Conservation (phyloP, 768 basidiomycete genomes). For the Mycena rebaudengoi region DNA sequence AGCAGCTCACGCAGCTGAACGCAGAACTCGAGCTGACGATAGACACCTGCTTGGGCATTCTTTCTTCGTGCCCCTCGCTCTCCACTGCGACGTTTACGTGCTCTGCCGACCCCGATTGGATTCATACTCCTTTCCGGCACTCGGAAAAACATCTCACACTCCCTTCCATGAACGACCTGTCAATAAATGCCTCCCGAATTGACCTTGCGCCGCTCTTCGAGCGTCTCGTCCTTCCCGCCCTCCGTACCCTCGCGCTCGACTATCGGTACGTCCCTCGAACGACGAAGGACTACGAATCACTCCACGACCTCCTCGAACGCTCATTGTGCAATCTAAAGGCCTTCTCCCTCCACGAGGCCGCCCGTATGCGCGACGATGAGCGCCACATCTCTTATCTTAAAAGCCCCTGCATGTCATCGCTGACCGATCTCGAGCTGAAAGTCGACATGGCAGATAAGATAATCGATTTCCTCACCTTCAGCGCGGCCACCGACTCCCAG, state of each 20-base stretch:
- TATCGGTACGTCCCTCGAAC: slow-evolving; percentile 18
- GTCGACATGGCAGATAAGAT: slow-evolving; percentile 18
- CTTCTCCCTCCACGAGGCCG: slow-evolving; percentile 19
- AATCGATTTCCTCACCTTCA: slow-evolving; percentile 7
- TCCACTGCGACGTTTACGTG: slow-evolving; percentile 8
- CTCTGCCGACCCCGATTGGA: slow-evolving; percentile 23
- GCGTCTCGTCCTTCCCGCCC: slow-evolving; percentile 21
- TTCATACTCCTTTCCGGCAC: slow-evolving; percentile 5
- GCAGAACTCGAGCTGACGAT: slow-evolving; percentile 17
- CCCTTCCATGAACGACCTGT: slow-evolving; percentile 14
- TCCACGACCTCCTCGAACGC: slow-evolving; percentile 18
- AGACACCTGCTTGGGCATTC: slow-evolving; percentile 20
- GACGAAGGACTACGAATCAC: slow-evolving; percentile 3
- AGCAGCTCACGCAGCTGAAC: slow-evolving; percentile 13
- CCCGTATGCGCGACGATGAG: slow-evolving; percentile 5
- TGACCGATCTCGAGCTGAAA: slow-evolving; percentile 14
- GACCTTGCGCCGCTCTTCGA: slow-evolving; percentile 13
- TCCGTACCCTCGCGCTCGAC: slow-evolving; percentile 14
- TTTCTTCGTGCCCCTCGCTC: slow-evolving; percentile 11
- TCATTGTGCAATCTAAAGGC: background rate
- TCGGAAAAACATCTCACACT: slow-evolving; percentile 12
- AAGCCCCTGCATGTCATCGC: slow-evolving; percentile 2
- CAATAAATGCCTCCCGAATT: slow-evolving; percentile 15
- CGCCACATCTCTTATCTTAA: slow-evolving; percentile 16
- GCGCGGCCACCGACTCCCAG: background rate